These are phyloP conservation scores for Gloeopeniophorella convolvens DNA, from an alignment of 768 basidiomycete genomes.

Conservation along the genomic window DNA sequence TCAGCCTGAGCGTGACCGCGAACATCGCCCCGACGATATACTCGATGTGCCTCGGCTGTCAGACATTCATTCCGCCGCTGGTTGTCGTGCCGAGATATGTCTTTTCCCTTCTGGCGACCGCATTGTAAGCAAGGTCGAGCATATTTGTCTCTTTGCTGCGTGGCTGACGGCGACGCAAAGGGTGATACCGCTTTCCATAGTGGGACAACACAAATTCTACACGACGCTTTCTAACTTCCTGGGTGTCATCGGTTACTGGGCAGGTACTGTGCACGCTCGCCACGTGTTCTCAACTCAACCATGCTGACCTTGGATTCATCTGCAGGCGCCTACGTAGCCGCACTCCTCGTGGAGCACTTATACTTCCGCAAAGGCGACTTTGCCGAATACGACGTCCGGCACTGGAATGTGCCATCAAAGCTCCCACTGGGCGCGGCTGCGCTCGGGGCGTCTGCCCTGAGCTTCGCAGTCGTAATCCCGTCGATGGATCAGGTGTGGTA, in stretches of 20 bases:
- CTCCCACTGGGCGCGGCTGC: slow-evolving; percentile 65
- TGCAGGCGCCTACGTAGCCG: slow-evolving; percentile 41
- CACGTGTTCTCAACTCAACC: neutral
- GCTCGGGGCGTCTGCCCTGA: slow-evolving; percentile 40
- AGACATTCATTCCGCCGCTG: slow-evolving; percentile 57
- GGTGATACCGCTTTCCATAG: slow-evolving; percentile 59
- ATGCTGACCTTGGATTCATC: slow-evolving; percentile 49
- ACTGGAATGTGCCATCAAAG: slow-evolving; percentile 47
- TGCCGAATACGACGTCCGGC: slow-evolving; percentile 38
- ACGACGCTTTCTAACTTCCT: slow-evolving; percentile 56
- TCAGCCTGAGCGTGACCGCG: slow-evolving; percentile 69
- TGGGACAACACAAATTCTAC: slow-evolving; percentile 65
- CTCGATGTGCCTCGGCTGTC: slow-evolving; percentile 67
- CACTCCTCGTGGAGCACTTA: slow-evolving; percentile 61
- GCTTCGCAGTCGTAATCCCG: slow-evolving; percentile 53
- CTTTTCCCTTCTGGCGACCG: slow-evolving; percentile 58
- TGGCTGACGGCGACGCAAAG: slow-evolving; percentile 35
- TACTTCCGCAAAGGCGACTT: slow-evolving; percentile 51
- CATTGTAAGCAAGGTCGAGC: slow-evolving; percentile 45
- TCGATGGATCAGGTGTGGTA: slow-evolving; percentile 71
- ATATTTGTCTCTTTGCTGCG: neutral
- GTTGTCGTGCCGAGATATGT: slow-evolving; percentile 60
- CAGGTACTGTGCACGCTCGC: slow-evolving; percentile 13
- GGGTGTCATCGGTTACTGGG: slow-evolving; percentile 50
- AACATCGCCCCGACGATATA: slow-evolving; percentile 85